Base-by-base conservation (phyloP, 306 rosid genomes). In the Leucaena leucocephala region DNA sequence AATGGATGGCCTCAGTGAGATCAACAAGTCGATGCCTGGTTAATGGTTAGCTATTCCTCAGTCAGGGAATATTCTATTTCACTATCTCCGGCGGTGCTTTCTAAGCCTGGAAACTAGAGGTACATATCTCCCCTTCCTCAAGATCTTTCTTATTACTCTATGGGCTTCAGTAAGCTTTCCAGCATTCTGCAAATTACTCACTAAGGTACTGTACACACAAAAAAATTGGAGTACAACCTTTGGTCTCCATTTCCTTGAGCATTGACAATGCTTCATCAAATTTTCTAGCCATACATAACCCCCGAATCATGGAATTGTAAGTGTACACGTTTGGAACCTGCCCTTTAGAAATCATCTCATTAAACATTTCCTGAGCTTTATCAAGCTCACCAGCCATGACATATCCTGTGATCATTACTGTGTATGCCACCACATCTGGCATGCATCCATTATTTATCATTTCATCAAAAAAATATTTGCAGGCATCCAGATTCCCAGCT, bases 341-440 rank as follows among this genome's bases (percentile, higher is more conserved):
- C 74, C 90, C 92, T 69, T 82, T 80, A 40, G 73, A 68, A 79
- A 93, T 83, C 94, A 93, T 96, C 85, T 88, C 97, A 72, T 82
- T 87, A 78, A 90, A 93, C 85, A 89, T 82, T 71, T 59, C 87
- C 75, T 52, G 90, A 66, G 97, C 98, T 75, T 87, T 90, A 81
- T 91, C 94, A 76, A 90, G 88, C 85, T 93, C 87, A 82, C 88
- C 91, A 35, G 92, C 98, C 79, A 88, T 94, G 48, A 87, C 81
- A 85, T 89, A 91, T 61, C 92, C 97, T 2, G 94, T 90, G 81
- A 96, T 88, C 94, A 96, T 88, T 81, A 96, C 94, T 35, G 98
- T 93, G 82, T 91, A 93, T 75, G 92, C 90, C 76, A 87, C 98
- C 71, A 96, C 98, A 72, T 93, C 99, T 36, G 96, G 96, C 68